A percentile compares a stretch with the other conserved stretches of the same genome.
These are phyloP conservation scores for Wallacemonas collosoma DNA, from an alignment of 208 protist species.

Conservation along the genomic window DNA sequence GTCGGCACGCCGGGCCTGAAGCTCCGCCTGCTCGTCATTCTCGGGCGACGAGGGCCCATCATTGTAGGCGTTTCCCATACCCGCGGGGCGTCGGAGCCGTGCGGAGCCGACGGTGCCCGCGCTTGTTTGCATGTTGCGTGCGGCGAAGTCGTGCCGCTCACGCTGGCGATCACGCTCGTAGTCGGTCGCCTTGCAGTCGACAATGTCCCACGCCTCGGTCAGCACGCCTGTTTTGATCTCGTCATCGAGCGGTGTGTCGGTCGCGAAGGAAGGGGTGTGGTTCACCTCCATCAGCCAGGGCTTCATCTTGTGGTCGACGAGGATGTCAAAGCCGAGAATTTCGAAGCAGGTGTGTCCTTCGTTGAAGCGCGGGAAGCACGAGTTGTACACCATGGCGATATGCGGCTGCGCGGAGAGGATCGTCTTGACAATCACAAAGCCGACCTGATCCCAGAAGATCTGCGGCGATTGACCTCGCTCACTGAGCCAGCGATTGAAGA, in stretches of 20 bases:
- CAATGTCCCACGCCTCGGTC: constrained; percentile 85
- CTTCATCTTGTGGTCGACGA: constrained; percentile 92
- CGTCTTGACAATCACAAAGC: constrained; percentile 89
- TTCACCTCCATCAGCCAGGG: constrained; percentile 98
- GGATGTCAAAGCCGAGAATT: constrained; percentile 96
- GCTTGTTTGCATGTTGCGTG: constrained; percentile 74
- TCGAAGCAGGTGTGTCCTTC: constrained; percentile 96
- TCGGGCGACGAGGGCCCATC: background rate
- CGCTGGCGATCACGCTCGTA: constrained; percentile 57
- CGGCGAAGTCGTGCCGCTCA: constrained; percentile 77
- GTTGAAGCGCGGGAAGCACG: constrained; percentile 90
- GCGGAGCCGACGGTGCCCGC: background rate
- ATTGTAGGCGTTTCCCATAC: constrained; percentile 7
- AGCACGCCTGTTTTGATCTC: constrained; percentile 92
- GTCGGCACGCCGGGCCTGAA: constrained; percentile 21
- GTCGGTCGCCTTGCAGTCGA: constrained; percentile 82
- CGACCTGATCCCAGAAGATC: constrained; percentile 80
- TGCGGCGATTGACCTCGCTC: constrained; percentile 49
- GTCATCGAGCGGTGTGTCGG: constrained; percentile 92
- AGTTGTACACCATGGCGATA: constrained; percentile 90
- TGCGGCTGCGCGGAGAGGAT: constrained; percentile 93
- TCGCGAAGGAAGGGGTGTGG: constrained; percentile 94
- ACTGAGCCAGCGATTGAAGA: constrained; percentile 87
- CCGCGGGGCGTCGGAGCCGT: constrained; percentile 5
- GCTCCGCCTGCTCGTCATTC: constrained; percentile 21